These are phyloP conservation scores for Populus euphratica DNA, from an alignment of 345 rosid genomes.

Conservation along the genomic window DNA sequence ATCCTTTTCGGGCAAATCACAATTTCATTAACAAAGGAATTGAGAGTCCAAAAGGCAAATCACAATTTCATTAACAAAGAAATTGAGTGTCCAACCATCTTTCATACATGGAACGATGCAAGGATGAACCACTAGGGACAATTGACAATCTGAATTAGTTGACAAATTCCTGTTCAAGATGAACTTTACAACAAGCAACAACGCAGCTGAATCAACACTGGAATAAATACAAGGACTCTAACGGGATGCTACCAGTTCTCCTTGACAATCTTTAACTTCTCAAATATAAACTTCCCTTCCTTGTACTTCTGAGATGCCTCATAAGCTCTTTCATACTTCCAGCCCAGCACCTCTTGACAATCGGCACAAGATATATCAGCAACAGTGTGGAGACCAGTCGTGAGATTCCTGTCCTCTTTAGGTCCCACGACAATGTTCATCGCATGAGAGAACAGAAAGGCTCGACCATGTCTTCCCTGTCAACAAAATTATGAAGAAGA, in stretches of 20 bases:
- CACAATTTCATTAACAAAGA: slow-evolving; percentile 18
- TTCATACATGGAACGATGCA: slow-evolving; percentile 1
- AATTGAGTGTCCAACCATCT: slow-evolving; percentile 13
- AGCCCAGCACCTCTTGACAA: slow-evolving; percentile 23
- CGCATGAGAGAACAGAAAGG: slow-evolving; percentile 28
- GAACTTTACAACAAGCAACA: neutral
- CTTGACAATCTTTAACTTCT: slow-evolving; percentile 22
- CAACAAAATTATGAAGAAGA: neutral
- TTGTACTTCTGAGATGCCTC: slow-evolving; percentile 27
- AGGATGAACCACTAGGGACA: slow-evolving; percentile 20
- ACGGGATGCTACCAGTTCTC: slow-evolving; percentile 18
- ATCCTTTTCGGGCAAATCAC: neutral
- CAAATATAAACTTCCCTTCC: slow-evolving; percentile 27
- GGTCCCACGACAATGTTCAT: slow-evolving; percentile 23
- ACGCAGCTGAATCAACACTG: neutral
- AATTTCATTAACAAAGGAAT: slow-evolving; percentile 19
- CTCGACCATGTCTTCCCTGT: slow-evolving; percentile 27
- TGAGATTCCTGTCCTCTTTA: slow-evolving; percentile 24
- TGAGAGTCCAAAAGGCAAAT: neutral
- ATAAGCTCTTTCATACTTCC: slow-evolving; percentile 29
- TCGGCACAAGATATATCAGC: slow-evolving; percentile 23
- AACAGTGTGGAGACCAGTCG: slow-evolving; percentile 27
- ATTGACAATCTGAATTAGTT: neutral
- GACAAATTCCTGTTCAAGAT: slow-evolving; percentile 5
- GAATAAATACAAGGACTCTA: neutral